Evolutionary conservation across 192 early-diverging fungal genomes (phyloP).

Genomic region (Diversispora epigaea): DNA sequence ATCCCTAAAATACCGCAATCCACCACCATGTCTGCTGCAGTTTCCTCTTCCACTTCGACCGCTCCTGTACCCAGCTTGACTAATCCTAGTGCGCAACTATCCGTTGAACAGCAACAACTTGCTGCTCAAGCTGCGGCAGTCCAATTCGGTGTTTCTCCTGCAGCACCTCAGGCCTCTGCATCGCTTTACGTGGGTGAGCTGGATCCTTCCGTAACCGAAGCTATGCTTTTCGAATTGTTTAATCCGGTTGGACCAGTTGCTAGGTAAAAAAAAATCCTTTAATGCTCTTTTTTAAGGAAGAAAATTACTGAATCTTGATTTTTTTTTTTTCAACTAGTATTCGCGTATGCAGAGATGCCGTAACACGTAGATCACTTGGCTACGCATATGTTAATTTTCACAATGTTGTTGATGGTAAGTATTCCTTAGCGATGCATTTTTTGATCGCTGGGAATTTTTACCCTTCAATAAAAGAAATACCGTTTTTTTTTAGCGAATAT

Average conservation of each 20-base stretch:
- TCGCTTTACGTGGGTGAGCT: slow-evolving; percentile 97
- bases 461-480: too few species aligned
- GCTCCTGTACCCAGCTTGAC: slow-evolving; percentile 40
- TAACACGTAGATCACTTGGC: slow-evolving; percentile 93
- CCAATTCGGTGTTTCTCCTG: slow-evolving; percentile 45
- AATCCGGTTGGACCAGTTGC: slow-evolving; percentile 93
- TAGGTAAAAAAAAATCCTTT: neutral
- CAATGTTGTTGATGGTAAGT: slow-evolving; percentile 73
- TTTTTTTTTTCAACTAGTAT: slow-evolving; percentile 54
- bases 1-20: neutral
- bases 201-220: slow-evolving; percentile 94
- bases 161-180: slow-evolving; percentile 59
- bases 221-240: slow-evolving; percentile 97
- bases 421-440: neutral
- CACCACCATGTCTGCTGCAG: slow-evolving; percentile 37
- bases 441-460: too few species aligned
- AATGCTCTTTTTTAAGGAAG: neutral
- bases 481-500: too few species aligned
- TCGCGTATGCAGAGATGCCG: slow-evolving; percentile 96
- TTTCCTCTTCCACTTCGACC: slow-evolving; percentile 42
- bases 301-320: neutral
- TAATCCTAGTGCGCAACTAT: slow-evolving; percentile 46
- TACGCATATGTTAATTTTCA: slow-evolving; percentile 99
- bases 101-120: slow-evolving; percentile 51
- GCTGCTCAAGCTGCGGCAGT: slow-evolving; percentile 45